These are phyloP conservation scores for Rhodotorula toruloides DNA, from an alignment of 768 basidiomycete genomes.

Conservation along the genomic window DNA sequence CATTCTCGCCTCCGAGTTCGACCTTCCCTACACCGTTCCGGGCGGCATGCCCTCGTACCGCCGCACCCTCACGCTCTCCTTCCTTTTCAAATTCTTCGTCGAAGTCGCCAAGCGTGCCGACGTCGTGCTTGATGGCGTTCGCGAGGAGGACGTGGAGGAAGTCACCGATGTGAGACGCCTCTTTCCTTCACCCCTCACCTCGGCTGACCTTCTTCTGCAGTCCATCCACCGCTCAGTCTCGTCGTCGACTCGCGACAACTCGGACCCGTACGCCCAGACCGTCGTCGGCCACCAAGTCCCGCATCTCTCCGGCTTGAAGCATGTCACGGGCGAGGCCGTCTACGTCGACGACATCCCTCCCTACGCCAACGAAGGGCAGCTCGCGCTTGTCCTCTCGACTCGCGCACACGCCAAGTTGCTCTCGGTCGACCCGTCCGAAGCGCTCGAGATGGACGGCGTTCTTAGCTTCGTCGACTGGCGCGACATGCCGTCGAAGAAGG, in stretches of 20 bases:
- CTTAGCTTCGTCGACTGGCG: conserved; percentile 32
- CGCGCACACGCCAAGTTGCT: conserved; percentile 42
- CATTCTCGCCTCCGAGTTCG: conserved; percentile 35
- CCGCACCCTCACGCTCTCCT: conserved; percentile 40
- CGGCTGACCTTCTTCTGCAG: background rate
- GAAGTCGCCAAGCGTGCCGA: conserved; percentile 29
- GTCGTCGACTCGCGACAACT: conserved; percentile 37
- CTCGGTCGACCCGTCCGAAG: conserved; percentile 32
- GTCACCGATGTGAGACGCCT: background rate
- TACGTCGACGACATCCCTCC: conserved; percentile 42
- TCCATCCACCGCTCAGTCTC: conserved; percentile 37
- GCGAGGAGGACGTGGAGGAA: conserved; percentile 3
- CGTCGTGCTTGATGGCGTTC: conserved; percentile 16
- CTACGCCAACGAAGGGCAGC: conserved; percentile 35
- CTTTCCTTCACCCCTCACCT: too few relatives aligned
- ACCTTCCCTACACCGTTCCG: conserved; percentile 38
- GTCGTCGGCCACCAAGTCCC: conserved; percentile 37
- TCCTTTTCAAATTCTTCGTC: conserved; percentile 42
- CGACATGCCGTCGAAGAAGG: conserved; percentile 36
- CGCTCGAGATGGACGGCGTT: conserved; percentile 40
- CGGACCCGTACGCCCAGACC: conserved; percentile 38
- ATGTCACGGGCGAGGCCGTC: conserved; percentile 41
- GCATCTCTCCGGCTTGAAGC: conserved; percentile 40
- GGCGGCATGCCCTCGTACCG: conserved; percentile 43
- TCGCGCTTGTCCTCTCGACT: conserved; percentile 38